A percentile compares a stretch with the other conserved stretches of the same genome.
Evolutionary conservation across 108 stramenopile genomes (phyloP).

Genomic region (Schizochytrium sp.): DNA sequence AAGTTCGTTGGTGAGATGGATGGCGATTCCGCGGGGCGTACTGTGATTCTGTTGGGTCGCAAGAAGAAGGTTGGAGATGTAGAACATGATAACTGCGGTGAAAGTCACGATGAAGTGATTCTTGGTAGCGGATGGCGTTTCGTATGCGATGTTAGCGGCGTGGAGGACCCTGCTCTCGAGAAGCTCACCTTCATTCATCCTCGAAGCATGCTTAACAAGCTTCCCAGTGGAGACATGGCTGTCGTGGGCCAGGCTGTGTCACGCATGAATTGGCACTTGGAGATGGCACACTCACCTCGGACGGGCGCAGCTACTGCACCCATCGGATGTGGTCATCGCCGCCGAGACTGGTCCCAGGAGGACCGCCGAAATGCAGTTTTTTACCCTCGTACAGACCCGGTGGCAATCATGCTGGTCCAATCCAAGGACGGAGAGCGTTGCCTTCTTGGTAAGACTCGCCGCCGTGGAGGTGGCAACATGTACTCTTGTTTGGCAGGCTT

Average conservation of each 20-base stretch:
- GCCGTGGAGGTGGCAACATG: slow-evolving; percentile 32
- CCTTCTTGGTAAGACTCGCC: slow-evolving; percentile 54
- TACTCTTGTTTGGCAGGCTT: slow-evolving; percentile 62
- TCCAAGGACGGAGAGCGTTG: neutral
- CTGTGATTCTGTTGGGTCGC: neutral
- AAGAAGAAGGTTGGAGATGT: neutral
- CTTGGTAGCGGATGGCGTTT: neutral
- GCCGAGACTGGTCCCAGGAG: slow-evolving; percentile 34
- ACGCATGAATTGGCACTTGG: slow-evolving; percentile 40
- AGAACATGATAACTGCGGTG: slow-evolving; percentile 8
- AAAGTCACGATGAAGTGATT: neutral
- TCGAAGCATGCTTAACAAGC: neutral
- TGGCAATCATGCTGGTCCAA: slow-evolving; percentile 59
- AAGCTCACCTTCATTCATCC: neutral
- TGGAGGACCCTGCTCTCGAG: neutral
- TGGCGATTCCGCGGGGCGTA: neutral
- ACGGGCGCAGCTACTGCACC: slow-evolving; percentile 10
- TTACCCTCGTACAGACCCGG: slow-evolving; percentile 63
- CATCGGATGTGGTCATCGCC: neutral
- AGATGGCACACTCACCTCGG: neutral
- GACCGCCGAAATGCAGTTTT: slow-evolving; percentile 7
- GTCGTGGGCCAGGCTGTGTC: slow-evolving; percentile 44
- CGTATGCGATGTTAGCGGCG: slow-evolving; percentile 26
- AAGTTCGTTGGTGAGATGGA: neutral
- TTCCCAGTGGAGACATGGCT: neutral